Evolutionary conservation across 345 rosid genomes (phyloP).

Genomic region (Rubroshorea leprosula): DNA sequence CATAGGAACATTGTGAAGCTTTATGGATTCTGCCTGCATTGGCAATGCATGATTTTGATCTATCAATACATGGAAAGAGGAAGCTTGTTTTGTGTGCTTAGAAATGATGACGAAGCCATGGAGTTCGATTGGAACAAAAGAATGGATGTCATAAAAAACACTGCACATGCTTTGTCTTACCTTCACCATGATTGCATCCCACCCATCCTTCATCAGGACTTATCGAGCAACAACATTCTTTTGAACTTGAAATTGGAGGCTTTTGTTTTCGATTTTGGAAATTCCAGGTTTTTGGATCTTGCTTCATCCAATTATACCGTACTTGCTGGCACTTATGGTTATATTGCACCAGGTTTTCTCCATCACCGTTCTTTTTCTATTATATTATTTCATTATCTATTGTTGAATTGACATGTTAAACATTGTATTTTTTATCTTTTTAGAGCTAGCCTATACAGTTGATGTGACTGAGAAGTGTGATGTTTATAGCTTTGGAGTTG

Average conservation of each 20-base stretch:
- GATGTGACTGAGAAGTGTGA: conserved; percentile 5
- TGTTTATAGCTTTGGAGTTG: conserved; percentile 14
- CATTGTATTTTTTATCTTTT: background rate
- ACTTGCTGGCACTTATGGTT: conserved; percentile 11
- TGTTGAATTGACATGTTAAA: background rate
- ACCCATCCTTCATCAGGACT: too few relatives aligned
- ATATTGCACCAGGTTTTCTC: conserved; percentile 14
- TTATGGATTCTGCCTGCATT: too few relatives aligned
- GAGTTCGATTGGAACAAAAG: conserved; percentile 14
- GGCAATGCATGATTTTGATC: too few relatives aligned
- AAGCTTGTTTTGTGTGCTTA: conserved; percentile 1
- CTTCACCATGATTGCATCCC: too few relatives aligned
- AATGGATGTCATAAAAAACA: conserved; percentile 1
- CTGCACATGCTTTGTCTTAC: conserved; percentile 12
- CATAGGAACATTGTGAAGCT: too few relatives aligned
- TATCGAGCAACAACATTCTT: too few relatives aligned
- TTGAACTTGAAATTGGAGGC: conserved; percentile 12
- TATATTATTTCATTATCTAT: background rate
- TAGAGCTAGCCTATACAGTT: conserved; percentile 7
- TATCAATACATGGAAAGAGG: too few relatives aligned
- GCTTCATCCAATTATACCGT: conserved; percentile 9
- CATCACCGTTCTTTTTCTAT: background rate
- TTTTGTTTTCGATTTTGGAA: conserved; percentile 17
- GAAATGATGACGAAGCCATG: background rate
- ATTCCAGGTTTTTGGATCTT: conserved; percentile 7